Conservation (phyloP, 306 rosid genomes). For the Ormosia emarginata region DNA sequence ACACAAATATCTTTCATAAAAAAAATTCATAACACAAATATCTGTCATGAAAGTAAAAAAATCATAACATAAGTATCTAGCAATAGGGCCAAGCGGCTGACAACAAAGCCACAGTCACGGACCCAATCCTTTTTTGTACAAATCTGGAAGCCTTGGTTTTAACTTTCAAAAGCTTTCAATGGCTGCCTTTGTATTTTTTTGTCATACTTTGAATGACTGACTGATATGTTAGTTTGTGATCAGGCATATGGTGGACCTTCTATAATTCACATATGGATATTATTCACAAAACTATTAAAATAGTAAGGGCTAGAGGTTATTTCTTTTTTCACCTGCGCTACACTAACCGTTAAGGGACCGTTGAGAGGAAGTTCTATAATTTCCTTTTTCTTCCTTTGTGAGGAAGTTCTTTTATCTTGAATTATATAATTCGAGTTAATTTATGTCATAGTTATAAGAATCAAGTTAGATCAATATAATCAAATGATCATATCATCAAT, state of each 20-base stretch:
- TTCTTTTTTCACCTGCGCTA: too few species aligned
- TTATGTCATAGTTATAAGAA: too few species aligned
- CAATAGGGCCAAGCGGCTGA: not conserved
- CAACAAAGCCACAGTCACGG: not conserved
- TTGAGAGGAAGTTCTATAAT: too few species aligned
- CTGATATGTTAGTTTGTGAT: not conserved
- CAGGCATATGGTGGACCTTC: not conserved
- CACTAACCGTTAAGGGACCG: too few species aligned
- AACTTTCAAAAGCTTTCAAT: not conserved
- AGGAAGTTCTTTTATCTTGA: too few species aligned
- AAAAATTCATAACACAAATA: too few species aligned
- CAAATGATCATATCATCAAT: too few species aligned
- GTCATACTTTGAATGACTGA: not conserved
- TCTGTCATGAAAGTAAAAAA: too few species aligned
- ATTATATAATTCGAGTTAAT: too few species aligned
- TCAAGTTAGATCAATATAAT: too few species aligned
- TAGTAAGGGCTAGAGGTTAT: not conserved
- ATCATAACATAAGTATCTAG: not conserved
- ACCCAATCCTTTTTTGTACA: not conserved
- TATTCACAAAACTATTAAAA: not conserved
- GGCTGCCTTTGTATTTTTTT: not conserved
- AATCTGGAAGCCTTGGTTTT: not conserved
- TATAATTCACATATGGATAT: not conserved
- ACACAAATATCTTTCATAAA: too few species aligned
- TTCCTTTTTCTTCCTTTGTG: too few species aligned